Evolutionary conservation across 352 stramenopile species (phyloP), one percentile per base, ranked within the genome.

Genomic region (Pythium phragmiticola): DNA sequence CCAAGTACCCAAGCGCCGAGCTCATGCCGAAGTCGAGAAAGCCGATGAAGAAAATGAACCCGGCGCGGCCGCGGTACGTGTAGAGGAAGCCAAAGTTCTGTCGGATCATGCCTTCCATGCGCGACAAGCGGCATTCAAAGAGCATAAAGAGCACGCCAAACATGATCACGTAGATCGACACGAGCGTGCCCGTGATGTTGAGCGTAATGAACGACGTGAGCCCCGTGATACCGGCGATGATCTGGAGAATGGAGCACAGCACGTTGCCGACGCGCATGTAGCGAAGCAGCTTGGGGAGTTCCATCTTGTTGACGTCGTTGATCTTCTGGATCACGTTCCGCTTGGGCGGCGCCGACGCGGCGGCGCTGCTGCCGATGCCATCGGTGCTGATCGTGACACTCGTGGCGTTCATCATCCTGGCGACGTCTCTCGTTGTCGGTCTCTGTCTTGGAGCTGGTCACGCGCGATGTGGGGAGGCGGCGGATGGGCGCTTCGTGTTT

Each of bases 131-230:
- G 69, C 86, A 95, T 73, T 95, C 86, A 58, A 95, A 95, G 37
- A 95, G 81, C 68, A 95, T 54, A 56, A 95, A 93, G 12, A 95
- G 65, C 13, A 93, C 70, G 72, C 84, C 86, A 65, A 95, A 95
- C 78, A 92, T 91, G 70, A 95, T 93, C 51, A 95, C 86, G 74
- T 95, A 95, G 67, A 95, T 88, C 51, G 84, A 92, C 70, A 95
- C 84, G 56, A 95, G 75, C 36, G 82, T 90, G 72, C 86, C 86
- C 61, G 86, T 95, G 72, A 95, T 88, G 79, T 95, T 95, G 67
- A 95, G 82, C 71, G 86, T 95, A 68, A 95, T 91, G 70, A 95
- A 93, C 52, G 77, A 89, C 47, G 80, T 91, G 72, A 95, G 83
- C 59, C 86, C 86, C 60, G 88, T 80, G 63, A 93, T 66, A 12